Evolutionary conservation across 2,329 filamentous ascomycete genomes (phyloP), one percentile per base, ranked within the genome.

Genomic region (Neospermospora avenae): DNA sequence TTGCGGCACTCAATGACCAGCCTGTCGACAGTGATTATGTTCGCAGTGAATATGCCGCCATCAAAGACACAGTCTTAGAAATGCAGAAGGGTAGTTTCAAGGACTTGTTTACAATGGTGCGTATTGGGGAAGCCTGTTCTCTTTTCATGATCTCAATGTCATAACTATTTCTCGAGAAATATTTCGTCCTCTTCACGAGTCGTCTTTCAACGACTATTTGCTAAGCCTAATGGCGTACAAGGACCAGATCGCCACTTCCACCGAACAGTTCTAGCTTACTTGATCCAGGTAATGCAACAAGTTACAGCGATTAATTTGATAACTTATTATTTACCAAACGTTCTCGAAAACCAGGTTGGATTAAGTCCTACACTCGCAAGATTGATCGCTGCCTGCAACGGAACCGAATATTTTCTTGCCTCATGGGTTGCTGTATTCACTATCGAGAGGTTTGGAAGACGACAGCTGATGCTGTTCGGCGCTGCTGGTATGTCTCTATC

Each of bases 381-480:
- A 0, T 81, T 84, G 25, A 67, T 81, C 16, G 83, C 81, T 13
- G 83, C 85, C 0, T 77, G 79, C 58, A 81, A 81, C 63, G 79
- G 79, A 72, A 77, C 75, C 1, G 74, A 76, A 48, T 77, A 77
- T 60, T 76, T 76, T 59, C 57, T 77, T 4, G 75, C 74, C 2
- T 76, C 74, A 0, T 73, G 73, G 31, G 67, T 77, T 7, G 74
- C 75, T 1, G 65, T 77, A 3, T 73, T 73, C 16, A 71, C 75
- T 2, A 79, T 81, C 55, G 78, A 81, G 72, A 80, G 82, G 1
- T 82, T 87, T 3, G 87, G 87, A 11, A 84, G 89, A 28, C 81
- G 88, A 18, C 82, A 83, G 69, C 80, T 91, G 62, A 91, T 92
- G 86, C 74, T 91, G 18, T 83, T 90, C 63, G 88, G 87, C 53